Evolutionary conservation across 2,329 filamentous ascomycete genomes (phyloP).

Genomic region (Erysiphe pulchra): DNA sequence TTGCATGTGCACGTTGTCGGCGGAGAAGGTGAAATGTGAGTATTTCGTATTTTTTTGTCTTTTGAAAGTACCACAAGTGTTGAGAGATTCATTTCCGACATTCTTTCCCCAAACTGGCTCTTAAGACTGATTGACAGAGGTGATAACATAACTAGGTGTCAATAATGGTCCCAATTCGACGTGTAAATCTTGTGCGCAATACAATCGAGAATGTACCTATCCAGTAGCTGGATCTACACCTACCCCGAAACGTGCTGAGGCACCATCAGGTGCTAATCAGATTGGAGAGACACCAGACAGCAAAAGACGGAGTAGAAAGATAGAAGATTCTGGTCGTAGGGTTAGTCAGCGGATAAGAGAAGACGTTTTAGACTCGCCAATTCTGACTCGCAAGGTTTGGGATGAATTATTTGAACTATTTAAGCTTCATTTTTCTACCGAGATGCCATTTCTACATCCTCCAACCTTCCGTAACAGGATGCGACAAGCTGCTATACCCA

Average conservation of each 20-base stretch:
- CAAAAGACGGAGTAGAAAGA: constrained; percentile 16
- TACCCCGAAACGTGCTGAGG: constrained; percentile 10
- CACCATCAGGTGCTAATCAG: constrained; percentile 8
- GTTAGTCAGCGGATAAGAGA: constrained; percentile 19
- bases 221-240: constrained; percentile 23
- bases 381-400: constrained; percentile 41
- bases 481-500: constrained; percentile 17
- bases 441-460: constrained; percentile 45
- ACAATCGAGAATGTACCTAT: constrained; percentile 47
- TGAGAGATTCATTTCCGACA: not conserved
- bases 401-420: constrained; percentile 43
- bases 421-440: constrained; percentile 43
- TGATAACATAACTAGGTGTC: constrained; percentile 8
- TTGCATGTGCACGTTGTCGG: constrained; percentile 52
- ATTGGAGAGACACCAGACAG: constrained; percentile 18
- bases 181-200: constrained; percentile 50
- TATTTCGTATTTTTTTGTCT: not conserved
- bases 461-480: constrained; percentile 31
- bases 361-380: constrained; percentile 33
- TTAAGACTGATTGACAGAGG: not conserved
- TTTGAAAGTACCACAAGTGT: not conserved
- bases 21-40: constrained; percentile 72
- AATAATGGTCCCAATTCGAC: constrained; percentile 46
- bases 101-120: no score
- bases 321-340: constrained; percentile 15